Evolutionary conservation across 2,329 filamentous ascomycete genomes (phyloP).

Genomic region (Sporothrix pallida): DNA sequence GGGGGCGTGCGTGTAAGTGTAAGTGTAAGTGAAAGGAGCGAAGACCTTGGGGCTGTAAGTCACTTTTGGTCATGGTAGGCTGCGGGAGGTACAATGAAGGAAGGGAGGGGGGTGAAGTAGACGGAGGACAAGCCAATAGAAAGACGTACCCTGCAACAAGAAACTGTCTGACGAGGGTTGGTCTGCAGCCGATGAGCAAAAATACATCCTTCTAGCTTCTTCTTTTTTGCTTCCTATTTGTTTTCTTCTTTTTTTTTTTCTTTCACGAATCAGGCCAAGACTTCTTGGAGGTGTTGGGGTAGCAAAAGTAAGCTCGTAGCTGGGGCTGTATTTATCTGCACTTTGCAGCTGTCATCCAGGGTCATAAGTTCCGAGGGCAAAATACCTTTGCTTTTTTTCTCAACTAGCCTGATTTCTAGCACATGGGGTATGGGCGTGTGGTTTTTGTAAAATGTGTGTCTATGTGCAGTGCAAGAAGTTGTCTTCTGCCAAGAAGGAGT

Average conservation of each 20-base stretch:
- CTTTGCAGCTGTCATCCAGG: not conserved
- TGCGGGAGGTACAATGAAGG: not conserved
- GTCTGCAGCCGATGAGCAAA: slow-evolving; percentile 7
- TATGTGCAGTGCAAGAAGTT: not conserved
- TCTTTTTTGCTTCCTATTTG: not conserved
- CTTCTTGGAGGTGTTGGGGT: not conserved
- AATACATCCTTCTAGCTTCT: not conserved
- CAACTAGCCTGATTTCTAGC: not conserved
- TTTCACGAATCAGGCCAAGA: slow-evolving; percentile 6
- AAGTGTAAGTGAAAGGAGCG: not conserved
- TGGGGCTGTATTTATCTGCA: not conserved
- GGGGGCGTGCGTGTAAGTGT: not conserved
- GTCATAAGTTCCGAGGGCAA: not conserved
- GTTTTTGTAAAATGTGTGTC: not conserved
- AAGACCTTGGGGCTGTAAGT: not conserved
- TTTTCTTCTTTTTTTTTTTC: not conserved
- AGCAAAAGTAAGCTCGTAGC: not conserved
- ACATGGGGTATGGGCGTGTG: slow-evolving; percentile 4
- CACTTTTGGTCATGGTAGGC: not conserved
- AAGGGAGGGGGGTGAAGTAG: not conserved
- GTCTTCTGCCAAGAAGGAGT: slow-evolving; percentile 1
- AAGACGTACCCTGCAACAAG: not conserved
- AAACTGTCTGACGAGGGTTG: slow-evolving; percentile 12
- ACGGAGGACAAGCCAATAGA: not conserved
- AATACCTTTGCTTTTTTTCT: not conserved